phyloP scores from a whole-genome alignment of 192 early-diverging fungal genomes.

The Obelidium mucronatum region DNA sequence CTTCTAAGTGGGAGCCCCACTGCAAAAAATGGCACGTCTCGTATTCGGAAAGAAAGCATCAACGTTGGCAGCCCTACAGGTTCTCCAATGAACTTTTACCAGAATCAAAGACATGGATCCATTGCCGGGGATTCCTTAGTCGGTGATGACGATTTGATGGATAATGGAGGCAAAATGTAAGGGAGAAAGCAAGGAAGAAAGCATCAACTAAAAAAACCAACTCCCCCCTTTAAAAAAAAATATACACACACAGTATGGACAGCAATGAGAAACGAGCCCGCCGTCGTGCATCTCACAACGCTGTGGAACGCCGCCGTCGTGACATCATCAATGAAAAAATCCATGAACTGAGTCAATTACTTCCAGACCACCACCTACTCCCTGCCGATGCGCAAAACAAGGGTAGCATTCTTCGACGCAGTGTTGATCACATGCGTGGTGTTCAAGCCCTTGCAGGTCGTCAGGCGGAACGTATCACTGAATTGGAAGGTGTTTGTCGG shows the following conservation, averaged over 20 bases:
- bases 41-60: background rate
- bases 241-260: constrained; percentile 19
- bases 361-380: constrained; percentile 73
- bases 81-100: background rate
- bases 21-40: background rate
- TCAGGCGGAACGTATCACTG: constrained; percentile 70
- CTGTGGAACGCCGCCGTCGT: constrained; percentile 92
- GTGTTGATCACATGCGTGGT: constrained; percentile 92
- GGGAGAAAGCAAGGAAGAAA: background rate
- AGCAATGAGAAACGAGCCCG: constrained; percentile 83
- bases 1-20: background rate
- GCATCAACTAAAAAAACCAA: background rate
- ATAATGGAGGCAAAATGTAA: background rate
- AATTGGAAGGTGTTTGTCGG: constrained; percentile 71
- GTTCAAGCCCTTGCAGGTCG: constrained; percentile 72
- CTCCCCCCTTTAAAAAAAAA: background rate
- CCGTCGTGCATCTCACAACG: constrained; percentile 96
- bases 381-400: constrained; percentile 77
- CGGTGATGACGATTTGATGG: background rate
- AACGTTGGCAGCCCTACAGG: background rate
- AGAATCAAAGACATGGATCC: background rate
- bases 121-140: background rate
- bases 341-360: constrained; percentile 81
- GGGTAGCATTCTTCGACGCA: constrained; percentile 91
- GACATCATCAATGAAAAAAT: constrained; percentile 99